Percentiles rank a stretch among this genome's conserved stretches.
These are phyloP conservation scores for Zoysia japonica DNA, from an alignment of 176 grass and related monocot species.

Conservation along the genomic window DNA sequence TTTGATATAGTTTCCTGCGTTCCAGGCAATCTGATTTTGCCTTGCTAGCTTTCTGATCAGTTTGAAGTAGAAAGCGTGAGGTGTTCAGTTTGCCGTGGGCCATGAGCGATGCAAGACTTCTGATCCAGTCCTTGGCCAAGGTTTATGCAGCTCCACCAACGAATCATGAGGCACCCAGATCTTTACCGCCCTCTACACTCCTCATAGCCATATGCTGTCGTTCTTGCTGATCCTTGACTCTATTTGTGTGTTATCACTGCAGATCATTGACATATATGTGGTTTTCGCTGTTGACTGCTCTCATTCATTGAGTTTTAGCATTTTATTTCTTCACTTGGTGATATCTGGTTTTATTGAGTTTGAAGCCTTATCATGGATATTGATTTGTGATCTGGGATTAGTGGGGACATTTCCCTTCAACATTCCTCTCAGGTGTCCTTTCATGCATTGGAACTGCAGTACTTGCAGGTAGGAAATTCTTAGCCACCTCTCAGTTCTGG, in stretches of 20 bases:
- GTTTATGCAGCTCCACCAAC: slow-evolving; percentile 73
- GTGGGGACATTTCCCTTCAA: slow-evolving; percentile 95
- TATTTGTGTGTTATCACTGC: slow-evolving; percentile 22
- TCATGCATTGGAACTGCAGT: slow-evolving; percentile 35
- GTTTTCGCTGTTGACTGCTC: slow-evolving; percentile 59
- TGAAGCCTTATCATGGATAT: background rate
- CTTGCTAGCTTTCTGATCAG: background rate
- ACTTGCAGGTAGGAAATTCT: slow-evolving; percentile 60
- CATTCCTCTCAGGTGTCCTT: slow-evolving; percentile 73
- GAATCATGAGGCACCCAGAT: slow-evolving; percentile 53
- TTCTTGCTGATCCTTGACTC: background rate
- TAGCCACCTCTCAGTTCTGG: background rate
- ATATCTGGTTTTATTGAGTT: background rate
- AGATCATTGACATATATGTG: slow-evolving; percentile 90
- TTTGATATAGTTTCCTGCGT: background rate
- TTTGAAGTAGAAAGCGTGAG: background rate
- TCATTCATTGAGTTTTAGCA: slow-evolving; percentile 47
- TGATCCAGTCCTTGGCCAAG: slow-evolving; percentile 72
- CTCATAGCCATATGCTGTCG: too few species aligned
- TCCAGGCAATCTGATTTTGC: slow-evolving; percentile 11
- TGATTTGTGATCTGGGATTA: slow-evolving; percentile 42
- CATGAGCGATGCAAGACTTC: slow-evolving; percentile 57
- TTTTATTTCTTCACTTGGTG: background rate
- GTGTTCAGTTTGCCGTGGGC: slow-evolving; percentile 51
- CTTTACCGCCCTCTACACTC: background rate